These are phyloP conservation scores for Trametes villosa DNA, from an alignment of 768 basidiomycete genomes.

Conservation along the genomic window DNA sequence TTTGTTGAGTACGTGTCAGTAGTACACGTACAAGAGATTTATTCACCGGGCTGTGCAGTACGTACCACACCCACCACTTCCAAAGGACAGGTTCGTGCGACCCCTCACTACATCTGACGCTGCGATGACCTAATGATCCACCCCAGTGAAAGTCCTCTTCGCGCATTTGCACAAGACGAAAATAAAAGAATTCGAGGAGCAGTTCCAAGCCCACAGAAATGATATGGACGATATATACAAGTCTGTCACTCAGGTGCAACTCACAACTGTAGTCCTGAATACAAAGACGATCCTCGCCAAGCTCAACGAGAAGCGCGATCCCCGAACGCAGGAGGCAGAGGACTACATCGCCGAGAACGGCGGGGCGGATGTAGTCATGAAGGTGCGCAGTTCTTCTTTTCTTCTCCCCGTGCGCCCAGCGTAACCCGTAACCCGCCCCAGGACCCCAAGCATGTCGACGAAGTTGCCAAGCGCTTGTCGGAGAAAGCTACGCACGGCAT, in stretches of 20 bases:
- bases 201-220: neutral
- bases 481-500: constrained; percentile 2
- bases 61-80: neutral
- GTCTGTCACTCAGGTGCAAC: constrained; percentile 1
- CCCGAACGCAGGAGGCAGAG: neutral
- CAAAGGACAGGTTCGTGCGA: neutral
- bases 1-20: neutral
- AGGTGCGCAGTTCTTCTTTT: neutral
- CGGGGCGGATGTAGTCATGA: neutral
- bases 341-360: neutral
- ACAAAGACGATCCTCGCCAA: neutral
- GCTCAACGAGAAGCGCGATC: neutral
- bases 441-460: constrained; percentile 2
- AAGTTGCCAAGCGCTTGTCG: neutral
- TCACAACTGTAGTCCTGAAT: neutral
- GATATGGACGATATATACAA: neutral
- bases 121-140: neutral
- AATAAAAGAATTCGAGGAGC: neutral
- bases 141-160: constrained; percentile 7
- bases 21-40: neutral
- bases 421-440: neutral
- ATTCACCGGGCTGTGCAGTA: neutral
- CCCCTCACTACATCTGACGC: neutral
- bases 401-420: no score
- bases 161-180: neutral